A percentile compares a stretch with the other conserved stretches of the same genome.
These are phyloP conservation scores for Aspergillus neoniger DNA, from an alignment of 2,329 filamentous ascomycete genomes.

Conservation along the genomic window DNA sequence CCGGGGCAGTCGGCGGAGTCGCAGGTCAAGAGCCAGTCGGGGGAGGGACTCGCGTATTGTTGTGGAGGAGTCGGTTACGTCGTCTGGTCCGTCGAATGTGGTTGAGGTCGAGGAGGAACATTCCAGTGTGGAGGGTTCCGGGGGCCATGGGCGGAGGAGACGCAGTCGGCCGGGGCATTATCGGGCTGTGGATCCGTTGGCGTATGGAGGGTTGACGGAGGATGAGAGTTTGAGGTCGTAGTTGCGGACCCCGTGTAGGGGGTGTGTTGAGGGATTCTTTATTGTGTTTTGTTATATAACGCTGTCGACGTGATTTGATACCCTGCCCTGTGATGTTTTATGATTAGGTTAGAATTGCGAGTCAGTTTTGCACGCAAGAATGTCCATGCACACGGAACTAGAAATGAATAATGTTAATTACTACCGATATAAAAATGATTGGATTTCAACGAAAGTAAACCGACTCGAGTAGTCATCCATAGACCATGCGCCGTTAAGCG, in stretches of 20 bases:
- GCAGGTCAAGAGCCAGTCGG: slow-evolving; percentile 5
- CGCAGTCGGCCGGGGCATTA: slow-evolving; percentile 45
- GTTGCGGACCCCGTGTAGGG: not conserved
- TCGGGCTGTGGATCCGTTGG: slow-evolving; percentile 51
- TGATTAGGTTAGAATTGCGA: slow-evolving; percentile 6
- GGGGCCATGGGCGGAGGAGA: slow-evolving; percentile 28
- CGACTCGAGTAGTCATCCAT: not conserved
- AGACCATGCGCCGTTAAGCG: slow-evolving; percentile 1
- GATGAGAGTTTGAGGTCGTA: slow-evolving; percentile 16
- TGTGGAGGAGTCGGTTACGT: slow-evolving; percentile 37
- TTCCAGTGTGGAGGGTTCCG: slow-evolving; percentile 36
- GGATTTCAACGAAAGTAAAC: not conserved
- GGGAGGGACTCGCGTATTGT: slow-evolving; percentile 23
- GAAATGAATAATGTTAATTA: not conserved
- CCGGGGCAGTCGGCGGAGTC: slow-evolving; percentile 35
- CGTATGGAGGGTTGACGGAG: slow-evolving; percentile 34
- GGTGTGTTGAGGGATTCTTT: not conserved
- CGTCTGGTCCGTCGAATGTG: slow-evolving; percentile 45
- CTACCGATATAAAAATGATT: not conserved
- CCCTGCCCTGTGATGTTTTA: not conserved
- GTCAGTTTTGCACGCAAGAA: not conserved
- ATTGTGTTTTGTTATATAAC: not conserved
- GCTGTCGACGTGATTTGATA: slow-evolving; percentile 3
- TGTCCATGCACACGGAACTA: not conserved
- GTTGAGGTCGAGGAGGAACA: slow-evolving; percentile 62